A percentile compares a stretch with the other conserved stretches of the same genome.
phyloP scores from a whole-genome alignment of 192 early-diverging fungal genomes.

The Dissophora globulifera region DNA sequence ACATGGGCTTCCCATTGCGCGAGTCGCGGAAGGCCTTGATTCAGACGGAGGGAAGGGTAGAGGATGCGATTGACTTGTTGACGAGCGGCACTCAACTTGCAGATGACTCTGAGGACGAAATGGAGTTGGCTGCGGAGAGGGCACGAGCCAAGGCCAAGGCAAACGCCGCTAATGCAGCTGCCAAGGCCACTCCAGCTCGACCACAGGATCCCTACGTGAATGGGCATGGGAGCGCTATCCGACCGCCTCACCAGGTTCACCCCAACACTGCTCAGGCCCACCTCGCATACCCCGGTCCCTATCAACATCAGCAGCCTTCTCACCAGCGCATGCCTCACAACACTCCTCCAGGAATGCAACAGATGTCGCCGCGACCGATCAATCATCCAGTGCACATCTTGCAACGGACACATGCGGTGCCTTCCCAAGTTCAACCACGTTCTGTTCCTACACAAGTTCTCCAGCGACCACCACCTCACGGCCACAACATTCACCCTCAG shows the following conservation, averaged over 20 bases:
- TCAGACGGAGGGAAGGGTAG: slow-evolving; percentile 42
- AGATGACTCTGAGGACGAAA: slow-evolving; percentile 50
- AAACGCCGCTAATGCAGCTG: slow-evolving; percentile 1
- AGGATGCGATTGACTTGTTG: slow-evolving; percentile 49
- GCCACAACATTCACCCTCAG: neutral
- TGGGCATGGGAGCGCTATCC: slow-evolving; percentile 8
- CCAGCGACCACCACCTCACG: slow-evolving; percentile 33
- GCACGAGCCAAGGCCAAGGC: slow-evolving; percentile 21
- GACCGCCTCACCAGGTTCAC: slow-evolving; percentile 8
- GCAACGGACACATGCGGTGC: slow-evolving; percentile 33
- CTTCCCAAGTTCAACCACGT: slow-evolving; percentile 37
- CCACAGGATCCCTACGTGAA: slow-evolving; percentile 12
- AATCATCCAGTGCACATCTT: slow-evolving; percentile 51
- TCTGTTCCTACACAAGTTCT: slow-evolving; percentile 46
- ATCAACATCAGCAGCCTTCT: slow-evolving; percentile 12
- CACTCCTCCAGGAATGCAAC: slow-evolving; percentile 15
- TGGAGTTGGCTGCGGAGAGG: slow-evolving; percentile 37
- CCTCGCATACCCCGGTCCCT: neutral
- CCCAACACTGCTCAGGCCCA: neutral
- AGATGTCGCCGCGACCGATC: slow-evolving; percentile 5
- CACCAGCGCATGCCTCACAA: slow-evolving; percentile 10
- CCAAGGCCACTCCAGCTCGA: neutral
- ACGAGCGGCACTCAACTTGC: slow-evolving; percentile 42
- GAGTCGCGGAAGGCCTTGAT: slow-evolving; percentile 47
- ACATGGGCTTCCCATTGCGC: slow-evolving; percentile 49